Evolutionary conservation across 805 yeast genomes (phyloP), one percentile per base, ranked within the genome.

Genomic region (Ogataea parapolymorpha): DNA sequence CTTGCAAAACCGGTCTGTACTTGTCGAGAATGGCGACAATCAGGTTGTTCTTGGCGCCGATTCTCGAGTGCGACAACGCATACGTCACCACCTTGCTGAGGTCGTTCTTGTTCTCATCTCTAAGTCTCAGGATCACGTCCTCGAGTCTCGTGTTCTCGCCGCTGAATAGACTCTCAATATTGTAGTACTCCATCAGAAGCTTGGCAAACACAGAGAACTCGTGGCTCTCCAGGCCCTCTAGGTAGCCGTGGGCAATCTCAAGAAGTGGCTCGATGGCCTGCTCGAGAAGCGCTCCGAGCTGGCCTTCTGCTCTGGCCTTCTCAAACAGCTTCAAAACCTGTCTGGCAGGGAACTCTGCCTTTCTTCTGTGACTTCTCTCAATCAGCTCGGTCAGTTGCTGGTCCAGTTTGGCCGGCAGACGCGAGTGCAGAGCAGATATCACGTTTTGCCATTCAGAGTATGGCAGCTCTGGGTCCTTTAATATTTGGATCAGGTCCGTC

Each of bases 311-410:
- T 15, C 66, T 55, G 31, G 79, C 65, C 63, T 82, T 84, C 43
- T 80, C 85, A 53, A 93, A 70, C 39, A 83, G 69, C 58, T 87
- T 84, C 49, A 79, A 62, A 28, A 91, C 65, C 64, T 82, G 93
- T 66, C 85, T 85, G 31, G 98, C 88, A 38, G 99, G 99, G 82
- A 93, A 93, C 50, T 88, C 90, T 28, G 85, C 90, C 47, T 71
- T 67, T 65, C 95, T 66, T 38, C 80, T 68, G 48, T 61, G 65
- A 12, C 80, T 67, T 62, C 91, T 81, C 35, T 82, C 85, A 48
- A 93, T 72, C 43, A 85, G 69, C 23, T 79, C 70, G 7, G 73
- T 63, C 53, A 93, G 72, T 33, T 78, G 71, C 37, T 78, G 74
- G 59, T 89, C 95, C 50, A 93, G 74, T 51, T 82, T 78, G 3